Conservation (phyloP, 202 grass and related monocot species). For the Panicum virgatum region DNA sequence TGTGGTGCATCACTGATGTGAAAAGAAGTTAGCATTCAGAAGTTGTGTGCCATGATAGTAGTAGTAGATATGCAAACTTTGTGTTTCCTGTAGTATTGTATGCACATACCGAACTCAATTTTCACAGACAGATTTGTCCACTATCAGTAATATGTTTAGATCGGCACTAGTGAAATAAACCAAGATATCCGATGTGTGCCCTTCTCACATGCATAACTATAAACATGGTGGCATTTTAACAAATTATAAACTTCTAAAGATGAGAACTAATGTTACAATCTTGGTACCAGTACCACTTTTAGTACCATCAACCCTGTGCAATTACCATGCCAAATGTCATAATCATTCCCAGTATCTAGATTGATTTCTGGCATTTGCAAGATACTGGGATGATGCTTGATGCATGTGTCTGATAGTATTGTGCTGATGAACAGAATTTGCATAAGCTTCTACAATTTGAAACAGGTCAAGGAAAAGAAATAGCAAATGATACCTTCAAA, state of each 20-base stretch:
- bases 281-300: constrained; percentile 6
- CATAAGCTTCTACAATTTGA: not conserved
- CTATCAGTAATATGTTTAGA: constrained; percentile 34
- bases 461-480: constrained; percentile 9
- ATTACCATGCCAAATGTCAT: constrained; percentile 1
- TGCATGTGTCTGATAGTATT: not conserved
- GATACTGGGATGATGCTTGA: not conserved
- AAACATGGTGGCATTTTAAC: not conserved
- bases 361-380: not conserved
- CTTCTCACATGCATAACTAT: not conserved
- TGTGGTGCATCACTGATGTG: not conserved
- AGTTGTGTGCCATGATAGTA: not conserved
- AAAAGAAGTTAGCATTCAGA: not conserved
- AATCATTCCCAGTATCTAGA: constrained; percentile 11
- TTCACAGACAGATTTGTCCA: not conserved
- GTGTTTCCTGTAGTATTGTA: not conserved
- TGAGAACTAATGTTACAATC: not conserved
- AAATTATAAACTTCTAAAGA: not conserved
- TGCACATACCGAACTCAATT: not conserved
- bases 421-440: not conserved
- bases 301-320: not conserved
- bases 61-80: not conserved
- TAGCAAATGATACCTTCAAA: constrained; percentile 63
- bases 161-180: constrained; percentile 3
- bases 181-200: not conserved